Evolutionary conservation across 192 early-diverging fungal species (phyloP), one percentile per base, ranked within the genome.

Genomic region (Gamsiella multidivaricata): DNA sequence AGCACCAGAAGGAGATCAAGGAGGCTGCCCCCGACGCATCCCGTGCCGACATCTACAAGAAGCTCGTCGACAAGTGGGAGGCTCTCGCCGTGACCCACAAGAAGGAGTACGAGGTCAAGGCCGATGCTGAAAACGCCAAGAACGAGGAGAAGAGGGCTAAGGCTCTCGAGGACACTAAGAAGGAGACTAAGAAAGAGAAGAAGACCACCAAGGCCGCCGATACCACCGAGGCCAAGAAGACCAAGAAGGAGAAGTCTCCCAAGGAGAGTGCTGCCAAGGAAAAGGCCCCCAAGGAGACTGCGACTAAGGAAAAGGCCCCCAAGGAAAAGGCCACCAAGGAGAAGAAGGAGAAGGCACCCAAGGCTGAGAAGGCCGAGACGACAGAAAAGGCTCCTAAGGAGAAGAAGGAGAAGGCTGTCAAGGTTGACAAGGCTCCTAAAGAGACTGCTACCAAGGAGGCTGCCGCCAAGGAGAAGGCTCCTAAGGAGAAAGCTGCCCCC

Each of bases 1-100:
- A 69, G 0, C 74, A 78, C 52, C 59, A 55, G 29, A 78, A 78
- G 66, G 65, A 33, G 22, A 49, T 68, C 47, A 69, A 63, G 66
- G 74, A 68, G 12, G 59, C 60, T 41, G 10, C 23, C 15, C 74
- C 74, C 22, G 66, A 78, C 26, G 74, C 52, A 20, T 78, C 74
- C 2, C 74, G 74, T 28, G 74, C 74, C 22, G 74, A 68, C 23
- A 43, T 68, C 39, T 68, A 68, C 55, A 78, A 78, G 54, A 64
- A 54, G 33, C 49, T 78, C 3, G 74, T 62, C n/a, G 74, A 68
- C 74, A 68, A 78, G 66, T 78, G 74, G 74, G 74, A 78, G 54
- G 74, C 65, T 17, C 54, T 49, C 39, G 32, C 41, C 15, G 46
- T 26, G 26, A 52, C 37, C 46, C 20, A 59, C 45, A 69, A 54